Base-by-base conservation (phyloP, 1,284 basidiomycete species). In the Malassezia cuniculi region DNA sequence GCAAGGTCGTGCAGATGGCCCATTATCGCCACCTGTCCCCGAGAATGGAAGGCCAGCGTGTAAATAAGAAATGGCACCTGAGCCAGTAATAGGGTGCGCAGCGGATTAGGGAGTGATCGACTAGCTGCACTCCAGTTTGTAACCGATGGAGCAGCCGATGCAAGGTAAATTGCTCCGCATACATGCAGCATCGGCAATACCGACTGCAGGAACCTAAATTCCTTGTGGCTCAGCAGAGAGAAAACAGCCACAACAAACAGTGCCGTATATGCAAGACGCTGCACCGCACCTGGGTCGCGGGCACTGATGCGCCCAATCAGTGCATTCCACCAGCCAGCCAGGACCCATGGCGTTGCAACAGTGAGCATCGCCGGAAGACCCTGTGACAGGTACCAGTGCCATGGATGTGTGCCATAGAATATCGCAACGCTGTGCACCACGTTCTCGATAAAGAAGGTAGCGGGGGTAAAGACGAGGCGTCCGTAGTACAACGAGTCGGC, bases 151-250 rank as follows among this genome's bases (percentile, higher is more conserved):
- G 30, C 30, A 4, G 14, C 16, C 15, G 18, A 41, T 3, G 38
- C 34, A 11, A 55, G 24, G 0, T 32, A 37, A 1, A 26, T 17
- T 0, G 0, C 85, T 72, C 18, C 82, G 40, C 93, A 74, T 17
- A 90, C 57, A 49, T 89, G 79, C 28, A 93, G 70, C n/a, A 85
- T 69, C 0, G 90, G 87, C 1, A 95, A 71, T 4, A 95, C 64
- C 0, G 89, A 87, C 54, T 95, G 90, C 3, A 97, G 71, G 69
- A 99, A 97, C 3, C 93, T 74, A 81, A 87, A 94, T 72, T 99
- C 93, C 55, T 95, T 97, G 49, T 66, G 63, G 4, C 54, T 53
- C 11, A 66, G 39, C 33, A 55, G n/a, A 16, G 55, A 59, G 40
- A 48, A 57, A 4, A 50, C 28, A 2, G 14, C 40, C 3, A 60